Evolutionary conservation across 73 alveolate genomes (phyloP), one percentile per base, ranked within the genome.

Genomic region (Tetrahymena borealis): DNA sequence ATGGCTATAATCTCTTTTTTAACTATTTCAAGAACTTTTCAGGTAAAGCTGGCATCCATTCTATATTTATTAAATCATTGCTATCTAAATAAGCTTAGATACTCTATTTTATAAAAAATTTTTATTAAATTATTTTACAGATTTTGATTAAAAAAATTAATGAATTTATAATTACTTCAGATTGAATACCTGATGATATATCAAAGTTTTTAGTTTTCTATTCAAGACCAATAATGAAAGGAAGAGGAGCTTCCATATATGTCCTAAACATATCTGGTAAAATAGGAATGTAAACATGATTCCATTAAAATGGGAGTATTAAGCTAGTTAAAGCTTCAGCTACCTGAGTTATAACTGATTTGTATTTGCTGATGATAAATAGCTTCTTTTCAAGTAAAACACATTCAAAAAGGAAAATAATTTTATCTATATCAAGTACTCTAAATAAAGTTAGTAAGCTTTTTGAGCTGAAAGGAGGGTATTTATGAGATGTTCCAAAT

Each of bases 11-110:
- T 28, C 42, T 39, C n/a, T 85, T 39, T 90, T 93, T 79, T n/a
- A 93, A 31, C 32, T 85, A 37, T 39, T 93, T 93, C 33, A 93
- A 39, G 2, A 37, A 78, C 32, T 93, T 93, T 90, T 93, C 95
- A 20, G 95, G 93, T 31, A 93, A 18, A 18, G 90, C 42, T 10
- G 93, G 77, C 78, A 93, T 60, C 43, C 78, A 41, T 40, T 93
- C 95, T 7, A 85, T 39, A 85, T 93, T 93, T 31, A 93, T 77
- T 20, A 93, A 77, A 85, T 39, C 90, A 40, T 93, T 93, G 16
- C 93, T 93, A 93, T 93, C 95, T 90, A 93, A 93, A 93, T 93
- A 93, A 5, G 90, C 95, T 79, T 93, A 85, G 11, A 93, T 79
- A 37, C 95, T 85, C 85, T 60, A n/a, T 4, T 60, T 15, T 60